Conservation (phyloP, 2,329 filamentous ascomycete species). For the Aspergillus sp. region DNA sequence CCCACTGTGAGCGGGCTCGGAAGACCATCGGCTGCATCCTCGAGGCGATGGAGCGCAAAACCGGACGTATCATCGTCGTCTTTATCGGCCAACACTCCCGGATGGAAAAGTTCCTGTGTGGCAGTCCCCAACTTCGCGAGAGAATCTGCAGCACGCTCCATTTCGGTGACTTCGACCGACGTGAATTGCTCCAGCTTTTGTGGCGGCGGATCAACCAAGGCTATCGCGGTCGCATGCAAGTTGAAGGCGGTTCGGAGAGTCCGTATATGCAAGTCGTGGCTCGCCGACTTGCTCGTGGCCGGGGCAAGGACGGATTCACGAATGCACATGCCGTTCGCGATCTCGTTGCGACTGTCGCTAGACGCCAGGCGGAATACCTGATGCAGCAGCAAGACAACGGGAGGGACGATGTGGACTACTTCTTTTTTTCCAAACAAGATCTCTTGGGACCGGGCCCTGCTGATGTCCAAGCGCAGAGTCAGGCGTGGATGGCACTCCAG, state of each 20-base stretch:
- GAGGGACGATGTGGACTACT: slow-evolving; percentile 18
- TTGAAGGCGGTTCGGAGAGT: slow-evolving; percentile 20
- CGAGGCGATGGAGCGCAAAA: slow-evolving; percentile 15
- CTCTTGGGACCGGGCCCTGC: slow-evolving; percentile 16
- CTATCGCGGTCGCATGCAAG: slow-evolving; percentile 18
- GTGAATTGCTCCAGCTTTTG: slow-evolving; percentile 11
- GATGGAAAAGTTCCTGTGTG: slow-evolving; percentile 13
- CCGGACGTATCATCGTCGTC: slow-evolving; percentile 14
- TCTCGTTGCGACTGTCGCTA: slow-evolving; percentile 13
- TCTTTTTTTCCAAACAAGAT: slow-evolving; percentile 21
- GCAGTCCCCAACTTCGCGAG: slow-evolving; percentile 13
- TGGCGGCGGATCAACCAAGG: slow-evolving; percentile 13
- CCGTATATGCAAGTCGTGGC: slow-evolving; percentile 19
- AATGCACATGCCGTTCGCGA: slow-evolving; percentile 18
- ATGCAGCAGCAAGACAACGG: slow-evolving; percentile 13
- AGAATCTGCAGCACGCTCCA: slow-evolving; percentile 16
- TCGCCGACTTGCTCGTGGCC: slow-evolving; percentile 17
- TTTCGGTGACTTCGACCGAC: slow-evolving; percentile 17
- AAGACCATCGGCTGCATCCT: slow-evolving; percentile 12
- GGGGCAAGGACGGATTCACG: slow-evolving; percentile 13
- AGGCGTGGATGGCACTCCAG: slow-evolving; percentile 17
- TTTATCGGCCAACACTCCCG: slow-evolving; percentile 12
- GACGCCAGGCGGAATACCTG: slow-evolving; percentile 16
- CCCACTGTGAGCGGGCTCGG: slow-evolving; percentile 1
- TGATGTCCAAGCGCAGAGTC: slow-evolving; percentile 11